phyloP scores from a whole-genome alignment of 2,329 filamentous ascomycete genomes.

The Aspergillus sp. region DNA sequence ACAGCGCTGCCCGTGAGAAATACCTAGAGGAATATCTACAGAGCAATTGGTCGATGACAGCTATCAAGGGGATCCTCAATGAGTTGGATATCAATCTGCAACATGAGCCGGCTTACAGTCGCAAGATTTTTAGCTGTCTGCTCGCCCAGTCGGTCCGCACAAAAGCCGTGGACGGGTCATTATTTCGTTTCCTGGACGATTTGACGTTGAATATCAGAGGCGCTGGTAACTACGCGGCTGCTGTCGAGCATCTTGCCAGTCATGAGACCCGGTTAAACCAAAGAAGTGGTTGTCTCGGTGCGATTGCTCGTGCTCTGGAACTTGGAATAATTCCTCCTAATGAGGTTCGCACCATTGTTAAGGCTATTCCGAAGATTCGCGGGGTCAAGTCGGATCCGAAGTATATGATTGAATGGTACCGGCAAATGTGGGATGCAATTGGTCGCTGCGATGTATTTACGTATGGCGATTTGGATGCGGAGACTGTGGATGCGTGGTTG shows the following conservation, averaged over 20 bases:
- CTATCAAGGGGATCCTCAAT: conserved; percentile 22
- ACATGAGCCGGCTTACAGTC: conserved; percentile 29
- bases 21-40: conserved; percentile 14
- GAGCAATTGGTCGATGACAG: conserved; percentile 17
- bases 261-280: conserved; percentile 11
- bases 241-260: conserved; percentile 21
- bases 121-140: conserved; percentile 27
- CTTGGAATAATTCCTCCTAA: conserved; percentile 28
- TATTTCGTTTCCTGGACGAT: conserved; percentile 30
- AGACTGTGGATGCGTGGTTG: conserved; percentile 27
- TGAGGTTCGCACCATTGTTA: conserved; percentile 28
- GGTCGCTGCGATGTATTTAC: conserved; percentile 28
- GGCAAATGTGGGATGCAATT: conserved; percentile 33
- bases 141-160: conserved; percentile 11
- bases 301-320: conserved; percentile 24
- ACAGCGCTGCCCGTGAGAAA: conserved; percentile 5
- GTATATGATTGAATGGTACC: conserved; percentile 17
- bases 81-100: conserved; percentile 26
- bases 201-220: conserved; percentile 29
- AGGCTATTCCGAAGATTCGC: conserved; percentile 15
- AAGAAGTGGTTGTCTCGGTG: conserved; percentile 17
- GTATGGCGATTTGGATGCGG: conserved; percentile 25
- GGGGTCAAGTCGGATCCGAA: conserved; percentile 10
- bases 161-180: conserved; percentile 14
- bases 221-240: conserved; percentile 28